These are phyloP conservation scores for Fusarium paranaense DNA, from an alignment of 2,329 filamentous ascomycete species.

Conservation along the genomic window DNA sequence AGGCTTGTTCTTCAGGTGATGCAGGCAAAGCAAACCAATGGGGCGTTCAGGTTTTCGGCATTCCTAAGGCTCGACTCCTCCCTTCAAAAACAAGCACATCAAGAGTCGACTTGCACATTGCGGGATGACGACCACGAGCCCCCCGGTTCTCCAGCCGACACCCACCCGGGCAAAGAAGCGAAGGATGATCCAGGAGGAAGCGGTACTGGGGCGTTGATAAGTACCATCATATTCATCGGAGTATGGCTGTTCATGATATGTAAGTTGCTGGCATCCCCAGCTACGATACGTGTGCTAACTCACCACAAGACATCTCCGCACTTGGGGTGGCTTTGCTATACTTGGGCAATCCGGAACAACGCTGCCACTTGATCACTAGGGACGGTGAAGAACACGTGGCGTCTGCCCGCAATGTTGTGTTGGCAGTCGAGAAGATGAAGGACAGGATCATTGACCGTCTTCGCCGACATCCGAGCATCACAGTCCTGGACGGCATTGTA, in stretches of 20 bases:
- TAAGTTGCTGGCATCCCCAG: neutral
- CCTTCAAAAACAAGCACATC: accelerated
- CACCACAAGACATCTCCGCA: neutral
- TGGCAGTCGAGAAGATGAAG: accelerated
- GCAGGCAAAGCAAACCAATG: neutral
- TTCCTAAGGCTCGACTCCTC: neutral
- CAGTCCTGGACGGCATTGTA: neutral
- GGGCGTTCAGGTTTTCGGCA: neutral
- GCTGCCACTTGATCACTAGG: neutral
- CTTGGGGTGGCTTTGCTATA: neutral
- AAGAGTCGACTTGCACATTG: neutral
- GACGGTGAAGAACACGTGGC: neutral
- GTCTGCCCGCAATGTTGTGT: neutral
- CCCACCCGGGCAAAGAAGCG: neutral
- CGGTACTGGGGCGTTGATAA: neutral
- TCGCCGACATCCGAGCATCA: accelerated
- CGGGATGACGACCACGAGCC: neutral
- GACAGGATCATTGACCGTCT: neutral
- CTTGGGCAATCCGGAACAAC: neutral
- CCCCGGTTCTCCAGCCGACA: neutral
- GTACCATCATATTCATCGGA: neutral
- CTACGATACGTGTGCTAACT: neutral
- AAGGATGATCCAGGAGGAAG: accelerated
- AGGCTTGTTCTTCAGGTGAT: neutral
- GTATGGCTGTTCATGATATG: neutral